Evolutionary conservation across 306 rosid genomes (phyloP), one percentile per base, ranked within the genome.

Genomic region (Vicia villosa): DNA sequence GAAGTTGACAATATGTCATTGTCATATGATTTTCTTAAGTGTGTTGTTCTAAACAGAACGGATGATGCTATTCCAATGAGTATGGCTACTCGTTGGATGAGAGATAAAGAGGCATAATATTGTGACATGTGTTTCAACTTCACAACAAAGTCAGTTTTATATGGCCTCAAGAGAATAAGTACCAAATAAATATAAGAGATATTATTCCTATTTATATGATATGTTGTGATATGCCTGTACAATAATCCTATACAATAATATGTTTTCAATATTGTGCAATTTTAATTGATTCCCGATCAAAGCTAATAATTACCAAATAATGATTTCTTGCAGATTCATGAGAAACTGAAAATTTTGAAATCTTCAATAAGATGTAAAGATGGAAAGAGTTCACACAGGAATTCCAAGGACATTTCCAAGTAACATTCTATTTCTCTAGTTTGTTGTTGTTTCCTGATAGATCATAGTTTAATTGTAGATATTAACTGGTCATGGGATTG

Each of bases 261-360:
- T 26, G 7, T 26, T 14, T 14, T 14, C 11, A 26, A n/a, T 28
- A 28, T n/a, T 69, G 40, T 22, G 7, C 40, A 51, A 50, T 40
- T 70, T 51, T 9, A 34, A 34, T 34, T 34, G 26, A 60, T 63
- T 42, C 38, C 38, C 43, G 32, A 34, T 76, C 26, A 36, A 47
- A 59, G 75, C 81, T 77, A 56, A 67, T 76, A 63, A 26, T 56
- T 63, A 54, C 51, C 37, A 19, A 75, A 70, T 66, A 32, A 58
- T 45, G 20, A 51, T 69, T 51, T 75, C 41, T 56, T 72, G 54
- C 79, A 94, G 99, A 83, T 94, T 80, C 87, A 84, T 66, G 86
- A 82, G 57, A 81, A 87, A 80, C 79, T 91, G 77, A 80, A 77
- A 77, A 79, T 63, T 67, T 73, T 94, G 84, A 92, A 78, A 73